Conservation (phyloP, 208 protist genomes). For the Trichomonas tenax region DNA sequence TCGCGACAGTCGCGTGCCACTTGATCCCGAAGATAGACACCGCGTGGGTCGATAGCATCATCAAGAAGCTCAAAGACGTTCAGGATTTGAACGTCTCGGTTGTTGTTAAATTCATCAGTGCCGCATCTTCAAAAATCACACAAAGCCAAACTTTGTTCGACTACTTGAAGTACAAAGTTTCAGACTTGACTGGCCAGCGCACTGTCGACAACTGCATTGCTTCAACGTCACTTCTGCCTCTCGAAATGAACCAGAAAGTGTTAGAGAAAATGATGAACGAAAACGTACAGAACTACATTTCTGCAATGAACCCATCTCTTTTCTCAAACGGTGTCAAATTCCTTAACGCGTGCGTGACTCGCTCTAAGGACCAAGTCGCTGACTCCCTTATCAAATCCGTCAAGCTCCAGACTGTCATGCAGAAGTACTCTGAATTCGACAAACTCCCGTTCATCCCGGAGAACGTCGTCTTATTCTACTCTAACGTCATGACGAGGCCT, state of each 20-base stretch:
- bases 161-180: background rate
- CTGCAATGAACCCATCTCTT: background rate
- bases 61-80: background rate
- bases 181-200: background rate
- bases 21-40: background rate
- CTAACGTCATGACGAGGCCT: background rate
- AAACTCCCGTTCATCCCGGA: background rate
- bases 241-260: background rate
- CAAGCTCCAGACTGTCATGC: background rate
- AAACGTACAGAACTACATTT: background rate
- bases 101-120: background rate
- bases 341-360: background rate
- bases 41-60: background rate
- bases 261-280: background rate
- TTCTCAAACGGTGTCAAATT: background rate
- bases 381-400: background rate
- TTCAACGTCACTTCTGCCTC: background rate
- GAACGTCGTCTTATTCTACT: background rate
- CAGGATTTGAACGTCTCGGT: background rate
- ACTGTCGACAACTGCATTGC: background rate
- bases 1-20: background rate
- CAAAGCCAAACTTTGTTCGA: background rate
- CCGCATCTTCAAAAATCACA: background rate
- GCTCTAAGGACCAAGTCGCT: background rate
- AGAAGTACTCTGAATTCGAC: background rate